phyloP scores from a whole-genome alignment of 2,329 filamentous ascomycete species.

The Diaporthe citriasiana region DNA sequence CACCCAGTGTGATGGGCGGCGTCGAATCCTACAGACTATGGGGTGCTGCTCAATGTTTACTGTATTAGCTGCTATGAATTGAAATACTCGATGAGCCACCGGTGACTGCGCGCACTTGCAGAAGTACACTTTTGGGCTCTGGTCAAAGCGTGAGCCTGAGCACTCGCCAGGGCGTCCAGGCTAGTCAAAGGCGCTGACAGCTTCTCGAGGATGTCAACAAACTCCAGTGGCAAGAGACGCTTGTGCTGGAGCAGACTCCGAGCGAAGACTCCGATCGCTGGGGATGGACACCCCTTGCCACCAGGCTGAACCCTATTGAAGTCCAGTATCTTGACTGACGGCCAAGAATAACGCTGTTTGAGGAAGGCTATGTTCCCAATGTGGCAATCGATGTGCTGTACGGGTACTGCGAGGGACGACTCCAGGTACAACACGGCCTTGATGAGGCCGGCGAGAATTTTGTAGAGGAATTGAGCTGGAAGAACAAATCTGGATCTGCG shows the following conservation, averaged over 20 bases:
- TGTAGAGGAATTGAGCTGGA: neutral
- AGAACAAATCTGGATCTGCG: neutral
- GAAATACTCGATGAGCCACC: neutral
- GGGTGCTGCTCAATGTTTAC: neutral
- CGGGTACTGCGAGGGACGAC: neutral
- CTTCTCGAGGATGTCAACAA: neutral
- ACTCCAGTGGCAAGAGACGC: neutral
- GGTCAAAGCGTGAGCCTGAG: neutral
- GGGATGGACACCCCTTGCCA: neutral
- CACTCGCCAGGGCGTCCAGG: neutral
- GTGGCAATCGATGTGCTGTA: slow-evolving; percentile 6
- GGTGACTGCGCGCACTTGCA: too few species aligned
- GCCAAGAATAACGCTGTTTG: neutral
- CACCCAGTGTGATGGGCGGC: too few species aligned
- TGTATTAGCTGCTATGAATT: neutral
- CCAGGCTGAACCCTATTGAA: neutral
- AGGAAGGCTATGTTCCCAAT: neutral
- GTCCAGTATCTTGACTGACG: neutral
- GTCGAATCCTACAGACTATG: too few species aligned
- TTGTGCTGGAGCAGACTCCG: neutral
- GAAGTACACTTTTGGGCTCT: neutral
- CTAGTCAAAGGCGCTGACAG: neutral
- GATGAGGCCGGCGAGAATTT: neutral
- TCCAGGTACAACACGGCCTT: neutral
- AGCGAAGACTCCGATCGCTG: neutral